phyloP scores from a whole-genome alignment of 2,329 filamentous ascomycete species.

The Verticillium klebahnii region DNA sequence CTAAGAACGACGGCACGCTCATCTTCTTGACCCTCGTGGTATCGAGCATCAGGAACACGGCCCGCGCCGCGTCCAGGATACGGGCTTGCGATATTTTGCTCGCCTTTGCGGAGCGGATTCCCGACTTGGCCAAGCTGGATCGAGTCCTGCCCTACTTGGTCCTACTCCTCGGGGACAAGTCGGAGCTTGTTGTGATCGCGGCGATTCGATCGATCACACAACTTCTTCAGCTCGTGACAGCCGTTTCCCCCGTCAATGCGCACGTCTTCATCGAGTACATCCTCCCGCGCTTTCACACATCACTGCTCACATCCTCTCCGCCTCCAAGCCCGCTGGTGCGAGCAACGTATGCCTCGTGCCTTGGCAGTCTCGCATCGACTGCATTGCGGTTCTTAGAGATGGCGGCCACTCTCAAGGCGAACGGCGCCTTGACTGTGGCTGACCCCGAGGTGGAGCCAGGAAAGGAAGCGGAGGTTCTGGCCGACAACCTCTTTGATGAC shows the following conservation, averaged over 20 bases:
- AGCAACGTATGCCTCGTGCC: constrained; percentile 87
- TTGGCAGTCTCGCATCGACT: constrained; percentile 82
- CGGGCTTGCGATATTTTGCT: constrained; percentile 87
- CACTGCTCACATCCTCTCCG: constrained; percentile 39
- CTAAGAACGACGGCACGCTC: constrained; percentile 81
- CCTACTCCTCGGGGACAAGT: constrained; percentile 73
- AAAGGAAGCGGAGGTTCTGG: constrained; percentile 60
- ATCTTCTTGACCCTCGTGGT: constrained; percentile 89
- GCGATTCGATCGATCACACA: constrained; percentile 86
- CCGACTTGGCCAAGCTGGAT: constrained; percentile 94
- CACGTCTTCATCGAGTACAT: constrained; percentile 67
- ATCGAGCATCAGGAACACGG: constrained; percentile 83
- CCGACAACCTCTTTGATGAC: constrained; percentile 82
- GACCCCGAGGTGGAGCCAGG: constrained; percentile 78
- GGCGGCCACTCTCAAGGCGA: constrained; percentile 80
- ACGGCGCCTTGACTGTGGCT: constrained; percentile 71
- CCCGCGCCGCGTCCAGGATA: constrained; percentile 79
- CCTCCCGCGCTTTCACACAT: constrained; percentile 56
- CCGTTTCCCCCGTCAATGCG: constrained; percentile 76
- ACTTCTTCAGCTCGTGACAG: constrained; percentile 77
- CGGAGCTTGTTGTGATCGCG: constrained; percentile 79
- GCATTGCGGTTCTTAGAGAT: constrained; percentile 84
- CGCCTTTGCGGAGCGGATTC: constrained; percentile 84
- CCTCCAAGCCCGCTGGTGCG: constrained; percentile 68
- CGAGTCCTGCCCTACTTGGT: constrained; percentile 88